These are phyloP conservation scores for Trichoderma polysporum DNA, from an alignment of 2,329 filamentous ascomycete genomes.

Conservation along the genomic window DNA sequence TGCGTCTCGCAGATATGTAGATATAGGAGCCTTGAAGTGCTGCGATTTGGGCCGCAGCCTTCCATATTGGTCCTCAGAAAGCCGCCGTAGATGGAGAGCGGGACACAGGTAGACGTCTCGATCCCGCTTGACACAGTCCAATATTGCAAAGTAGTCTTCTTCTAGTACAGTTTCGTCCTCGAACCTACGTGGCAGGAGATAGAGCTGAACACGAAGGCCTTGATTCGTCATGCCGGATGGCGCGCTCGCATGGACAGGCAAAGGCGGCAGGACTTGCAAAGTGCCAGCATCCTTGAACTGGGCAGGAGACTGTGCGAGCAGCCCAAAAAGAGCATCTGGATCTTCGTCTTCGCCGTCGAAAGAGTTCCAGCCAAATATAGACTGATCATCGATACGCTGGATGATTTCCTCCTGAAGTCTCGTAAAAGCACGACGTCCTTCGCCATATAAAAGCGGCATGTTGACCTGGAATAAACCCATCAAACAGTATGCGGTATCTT, in stretches of 20 bases:
- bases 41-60: conserved; percentile 16
- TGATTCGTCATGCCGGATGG: conserved; percentile 21
- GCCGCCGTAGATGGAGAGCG: conserved; percentile 15
- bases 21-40: conserved; percentile 3
- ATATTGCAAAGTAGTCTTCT: conserved; percentile 12
- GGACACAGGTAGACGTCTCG: conserved; percentile 12
- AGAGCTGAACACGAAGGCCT: conserved; percentile 18
- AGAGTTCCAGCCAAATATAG: conserved; percentile 25
- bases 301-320: conserved; percentile 20
- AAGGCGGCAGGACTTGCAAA: conserved; percentile 12
- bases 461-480: conserved; percentile 25
- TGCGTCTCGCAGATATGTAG: not conserved
- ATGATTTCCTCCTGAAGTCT: conserved; percentile 23
- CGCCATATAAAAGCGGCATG: conserved; percentile 27
- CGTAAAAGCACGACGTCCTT: conserved; percentile 20
- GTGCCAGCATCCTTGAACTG: conserved; percentile 18
- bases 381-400: conserved; percentile 23
- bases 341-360: conserved; percentile 20
- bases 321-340: conserved; percentile 16
- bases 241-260: conserved; percentile 17
- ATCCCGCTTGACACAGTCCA: conserved; percentile 13
- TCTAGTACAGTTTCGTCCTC: not conserved
- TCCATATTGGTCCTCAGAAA: conserved; percentile 21
- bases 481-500: conserved; percentile 26
- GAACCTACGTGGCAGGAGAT: not conserved